A percentile compares a stretch with the other conserved stretches of the same genome.
Conservation (phyloP, 441 rosid species). For the Caryocar brasiliense region DNA sequence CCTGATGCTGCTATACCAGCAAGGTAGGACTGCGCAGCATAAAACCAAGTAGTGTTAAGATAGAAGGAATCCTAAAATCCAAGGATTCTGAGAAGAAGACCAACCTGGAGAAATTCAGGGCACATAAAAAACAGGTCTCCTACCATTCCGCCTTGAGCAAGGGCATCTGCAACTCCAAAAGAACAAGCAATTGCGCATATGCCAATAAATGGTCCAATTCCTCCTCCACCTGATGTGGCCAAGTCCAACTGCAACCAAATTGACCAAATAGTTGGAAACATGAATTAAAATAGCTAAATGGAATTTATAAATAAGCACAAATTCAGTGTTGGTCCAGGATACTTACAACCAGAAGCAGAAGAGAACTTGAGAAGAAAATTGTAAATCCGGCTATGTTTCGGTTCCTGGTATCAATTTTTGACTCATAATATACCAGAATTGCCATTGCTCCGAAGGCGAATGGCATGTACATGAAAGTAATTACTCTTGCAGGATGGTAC, state of each 20-base stretch:
- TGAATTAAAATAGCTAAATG: neutral
- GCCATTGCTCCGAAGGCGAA: slow-evolving; percentile 49
- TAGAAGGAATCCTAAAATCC: too few relatives aligned
- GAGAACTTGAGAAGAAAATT: slow-evolving; percentile 40
- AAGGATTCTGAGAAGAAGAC: too few relatives aligned
- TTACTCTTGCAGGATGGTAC: slow-evolving; percentile 61
- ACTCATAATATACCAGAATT: slow-evolving; percentile 41
- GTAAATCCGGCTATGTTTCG: slow-evolving; percentile 44
- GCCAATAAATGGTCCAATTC: slow-evolving; percentile 45
- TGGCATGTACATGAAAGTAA: slow-evolving; percentile 67
- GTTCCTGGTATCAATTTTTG: slow-evolving; percentile 42
- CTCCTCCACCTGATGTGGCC: slow-evolving; percentile 54
- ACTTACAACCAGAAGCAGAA: slow-evolving; percentile 53
- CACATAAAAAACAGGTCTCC: slow-evolving; percentile 65
- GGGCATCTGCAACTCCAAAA: slow-evolving; percentile 67
- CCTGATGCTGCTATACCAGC: slow-evolving; percentile 81
- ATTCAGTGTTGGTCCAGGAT: neutral
- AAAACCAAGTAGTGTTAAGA: too few relatives aligned
- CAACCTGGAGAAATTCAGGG: slow-evolving; percentile 54
- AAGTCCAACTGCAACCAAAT: slow-evolving; percentile 38
- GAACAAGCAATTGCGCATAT: slow-evolving; percentile 40
- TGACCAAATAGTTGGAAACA: too few relatives aligned
- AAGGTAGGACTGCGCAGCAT: slow-evolving; percentile 45
- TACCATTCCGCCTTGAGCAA: slow-evolving; percentile 66
- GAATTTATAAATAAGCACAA: neutral